Conservation (phyloP, 371 early-diverging fungal species). For the Mortierella sp. region DNA sequence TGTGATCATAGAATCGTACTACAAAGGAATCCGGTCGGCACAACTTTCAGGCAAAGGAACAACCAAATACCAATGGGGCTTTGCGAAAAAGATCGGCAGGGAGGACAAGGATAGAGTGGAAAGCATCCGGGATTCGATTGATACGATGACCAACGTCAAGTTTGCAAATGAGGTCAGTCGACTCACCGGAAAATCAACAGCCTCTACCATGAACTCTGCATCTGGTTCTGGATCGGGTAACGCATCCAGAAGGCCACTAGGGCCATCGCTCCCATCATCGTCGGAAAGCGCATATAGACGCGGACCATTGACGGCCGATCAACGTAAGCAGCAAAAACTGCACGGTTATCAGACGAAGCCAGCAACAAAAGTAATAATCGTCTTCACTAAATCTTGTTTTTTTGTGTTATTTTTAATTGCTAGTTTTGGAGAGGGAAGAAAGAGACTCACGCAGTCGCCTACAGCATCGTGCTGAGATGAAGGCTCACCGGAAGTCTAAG, state of each 20-base stretch:
- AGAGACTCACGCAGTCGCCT: conserved; percentile 55
- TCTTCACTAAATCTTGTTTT: no score
- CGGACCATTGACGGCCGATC: conserved; percentile 42
- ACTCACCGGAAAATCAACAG: conserved; percentile 30
- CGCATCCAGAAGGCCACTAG: conserved; percentile 16
- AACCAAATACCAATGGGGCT: conserved; percentile 84
- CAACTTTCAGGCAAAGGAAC: conserved; percentile 70
- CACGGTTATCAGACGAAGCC: no score
- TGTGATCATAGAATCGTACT: conserved; percentile 76
- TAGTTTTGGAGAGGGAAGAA: conserved; percentile 72
- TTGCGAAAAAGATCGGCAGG: conserved; percentile 67
- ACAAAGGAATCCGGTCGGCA: conserved; percentile 73
- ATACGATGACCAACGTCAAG: conserved; percentile 65
- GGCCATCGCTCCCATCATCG: conserved; percentile 41
- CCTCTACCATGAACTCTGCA: not conserved
- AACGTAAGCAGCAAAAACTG: no score
- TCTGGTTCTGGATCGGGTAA: not conserved
- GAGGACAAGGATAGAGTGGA: conserved; percentile 69
- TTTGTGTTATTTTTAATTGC: no score
- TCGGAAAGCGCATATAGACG: conserved; percentile 1
- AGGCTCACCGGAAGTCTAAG: conserved; percentile 60
- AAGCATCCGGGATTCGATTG: conserved; percentile 69
- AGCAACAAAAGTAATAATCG: no score
- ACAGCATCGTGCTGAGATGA: conserved; percentile 63
- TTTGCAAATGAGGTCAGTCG: conserved; percentile 54